phyloP scores from a whole-genome alignment of 202 grass and related monocot genomes.

The Dendrocalamus latiflorus region DNA sequence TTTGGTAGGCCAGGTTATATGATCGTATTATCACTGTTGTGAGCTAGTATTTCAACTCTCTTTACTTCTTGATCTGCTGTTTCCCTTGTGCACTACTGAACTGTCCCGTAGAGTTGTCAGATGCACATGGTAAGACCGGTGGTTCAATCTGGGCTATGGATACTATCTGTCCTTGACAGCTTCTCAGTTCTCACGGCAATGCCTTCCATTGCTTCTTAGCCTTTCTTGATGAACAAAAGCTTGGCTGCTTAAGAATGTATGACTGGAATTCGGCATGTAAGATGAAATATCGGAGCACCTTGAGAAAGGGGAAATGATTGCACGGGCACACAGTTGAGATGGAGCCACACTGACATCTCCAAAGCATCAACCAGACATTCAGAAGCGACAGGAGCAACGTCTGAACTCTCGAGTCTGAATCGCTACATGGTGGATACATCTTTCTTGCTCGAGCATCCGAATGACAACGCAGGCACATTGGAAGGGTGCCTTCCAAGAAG shows the following conservation, averaged over 20 bases:
- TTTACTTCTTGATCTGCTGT: not conserved
- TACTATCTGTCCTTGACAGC: not conserved
- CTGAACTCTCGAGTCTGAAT: not conserved
- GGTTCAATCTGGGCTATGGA: not conserved
- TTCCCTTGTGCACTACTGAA: not conserved
- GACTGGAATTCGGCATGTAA: not conserved
- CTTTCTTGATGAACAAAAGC: not conserved
- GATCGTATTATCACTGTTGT: not conserved
- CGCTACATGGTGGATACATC: not conserved
- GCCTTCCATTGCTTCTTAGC: not conserved
- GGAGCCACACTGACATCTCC: not conserved
- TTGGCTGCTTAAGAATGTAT: not conserved
- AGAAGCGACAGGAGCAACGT: not conserved
- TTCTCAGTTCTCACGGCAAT: not conserved
- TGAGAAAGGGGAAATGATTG: not conserved
- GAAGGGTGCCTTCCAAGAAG: no score
- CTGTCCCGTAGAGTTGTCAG: not conserved
- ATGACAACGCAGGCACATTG: not conserved
- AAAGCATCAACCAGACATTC: not conserved
- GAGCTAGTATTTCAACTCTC: not conserved
- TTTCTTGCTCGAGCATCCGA: not conserved
- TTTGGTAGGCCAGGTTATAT: constrained; percentile 12
- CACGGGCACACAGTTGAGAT: not conserved
- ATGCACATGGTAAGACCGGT: not conserved
- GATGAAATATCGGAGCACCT: not conserved